Base-by-base conservation (phyloP, 2,329 filamentous ascomycete genomes). In the Taxawa tesnikishii region DNA sequence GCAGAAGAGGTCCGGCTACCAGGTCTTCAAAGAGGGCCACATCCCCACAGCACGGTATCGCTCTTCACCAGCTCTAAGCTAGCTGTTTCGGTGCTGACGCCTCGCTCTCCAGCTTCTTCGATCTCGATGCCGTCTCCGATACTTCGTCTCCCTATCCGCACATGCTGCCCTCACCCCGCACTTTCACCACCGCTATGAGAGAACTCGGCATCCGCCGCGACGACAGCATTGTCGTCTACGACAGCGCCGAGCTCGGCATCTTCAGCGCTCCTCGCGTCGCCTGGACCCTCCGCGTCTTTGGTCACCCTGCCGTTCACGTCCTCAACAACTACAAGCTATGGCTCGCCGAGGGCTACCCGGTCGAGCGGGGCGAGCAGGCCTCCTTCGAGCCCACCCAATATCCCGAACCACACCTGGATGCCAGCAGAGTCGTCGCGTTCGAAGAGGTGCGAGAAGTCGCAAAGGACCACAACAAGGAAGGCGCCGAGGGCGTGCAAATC, bases 251-350 rank as follows among this genome's bases (percentile, higher is more conserved):
- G 62, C 63, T 88, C 17, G 90, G 90, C 7, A 87, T 98, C 38
- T 93, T 98, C 61, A 90, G 82, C 46, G 90, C 88, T 2, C 90
- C 90, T 4, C 73, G 90, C 26, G 88, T 94, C 1, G 88, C 78
- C 36, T 98, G 90, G 90, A 98, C 88, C 2, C 65, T 98, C 42
- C 75, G 75, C 48, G 75, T 84, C 19, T 96, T 96, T 55, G 90
- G 90, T 2, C 90, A 98, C 54, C 65, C 75, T 27, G 79, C 75
- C 41, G 88, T 98, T 10, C 85, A 94, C 55, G 60, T 98, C 12
- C 62, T 98, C 34, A 92, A 98, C 63, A 98, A 98, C 62, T 98
- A 94, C 62, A 82, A 79, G 55, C 60, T 82, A n/a, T 98, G 87
- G 84, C 77, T 88, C 2, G 80, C 88, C 19, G 68, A 92, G 49